Percentiles rank a stretch among this genome's conserved stretches.
Evolutionary conservation across 2,329 filamentous ascomycete species (phyloP).

Genomic region (Clarireedia paspali): DNA sequence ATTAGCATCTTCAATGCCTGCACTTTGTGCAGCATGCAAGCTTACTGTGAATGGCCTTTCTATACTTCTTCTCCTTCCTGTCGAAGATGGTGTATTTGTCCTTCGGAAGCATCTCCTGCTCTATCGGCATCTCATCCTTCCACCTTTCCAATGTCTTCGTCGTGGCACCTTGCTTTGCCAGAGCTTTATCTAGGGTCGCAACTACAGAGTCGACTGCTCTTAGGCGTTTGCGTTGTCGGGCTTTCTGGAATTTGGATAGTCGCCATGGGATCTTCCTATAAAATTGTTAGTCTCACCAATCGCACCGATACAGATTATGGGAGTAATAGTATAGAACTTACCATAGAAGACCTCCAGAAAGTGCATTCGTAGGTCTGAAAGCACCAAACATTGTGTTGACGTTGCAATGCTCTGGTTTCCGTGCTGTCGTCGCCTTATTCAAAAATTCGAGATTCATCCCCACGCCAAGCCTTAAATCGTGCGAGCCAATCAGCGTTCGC

Average conservation of each 20-base stretch:
- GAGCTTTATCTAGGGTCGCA: constrained; percentile 69
- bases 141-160: constrained; percentile 77
- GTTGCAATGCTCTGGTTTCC: constrained; percentile 13
- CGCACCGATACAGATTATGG: not conserved
- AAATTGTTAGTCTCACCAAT: constrained; percentile 15
- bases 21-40: not conserved
- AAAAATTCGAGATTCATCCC: constrained; percentile 16
- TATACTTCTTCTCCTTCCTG: constrained; percentile 87
- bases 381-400: constrained; percentile 65
- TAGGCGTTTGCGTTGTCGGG: constrained; percentile 74
- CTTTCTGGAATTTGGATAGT: constrained; percentile 84
- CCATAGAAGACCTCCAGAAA: constrained; percentile 79
- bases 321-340: constrained; percentile 32
- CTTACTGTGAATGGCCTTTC: constrained; percentile 96
- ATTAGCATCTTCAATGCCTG: constrained; percentile 5
- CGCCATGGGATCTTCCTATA: constrained; percentile 91
- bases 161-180: constrained; percentile 64
- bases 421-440: not conserved
- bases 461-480: constrained; percentile 18
- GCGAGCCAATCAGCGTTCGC: constrained; percentile 21
- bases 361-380: constrained; percentile 69
- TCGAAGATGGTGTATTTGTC: constrained; percentile 99
- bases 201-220: constrained; percentile 84
- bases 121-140: constrained; percentile 93
- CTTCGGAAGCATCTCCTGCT: constrained; percentile 88